Base-by-base conservation (phyloP, 2,329 filamentous ascomycete genomes). In the Piedraia hortae region DNA sequence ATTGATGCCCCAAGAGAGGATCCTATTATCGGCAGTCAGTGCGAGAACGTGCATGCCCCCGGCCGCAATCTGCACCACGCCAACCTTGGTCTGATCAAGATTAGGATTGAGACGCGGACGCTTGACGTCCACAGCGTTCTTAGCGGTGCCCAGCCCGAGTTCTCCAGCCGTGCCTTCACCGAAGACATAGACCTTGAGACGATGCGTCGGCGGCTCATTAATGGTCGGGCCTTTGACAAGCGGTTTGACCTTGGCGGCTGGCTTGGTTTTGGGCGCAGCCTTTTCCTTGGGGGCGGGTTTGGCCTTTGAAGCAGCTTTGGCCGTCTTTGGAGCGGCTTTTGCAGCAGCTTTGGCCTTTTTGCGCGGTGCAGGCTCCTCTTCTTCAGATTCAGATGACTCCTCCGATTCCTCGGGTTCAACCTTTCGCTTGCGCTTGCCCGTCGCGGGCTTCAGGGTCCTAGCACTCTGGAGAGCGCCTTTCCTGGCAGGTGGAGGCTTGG, bases 1-100 rank as follows among this genome's bases (percentile, higher is more conserved):
- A 40, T 85, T 85, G 34, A 85, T 74, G 23, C 75, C 75, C 75
- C 75, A 88, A 12, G 72, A 77, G 22, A 77, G 49, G 34, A 88
- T 71, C 47, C 65, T 67, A 51, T 78, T 75, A 43, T 82, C 69
- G 31, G 65, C 59, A 21, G 74, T 82, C 22, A 85, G 48, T 3
- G 68, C 73, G 29, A 71, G 52, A 22, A 58, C 64, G 45, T 88
- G 75, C 73, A 85, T 82, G 26, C 73, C 74, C 28, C 75, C 75
- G 27, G 67, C 64, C 21, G 70, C 65, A 25, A 88, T 45, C 42
- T 73, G 63, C 2, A 82, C 71, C 17, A 85, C 62, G 21, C 64
- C 60, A 24, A 65, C 56, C 17, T 48, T 49, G 28, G 56, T 50
- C 2, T 56, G 47, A 11, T 50, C 44, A 15, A 77, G 51, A 26